Evolutionary conservation across 164 flowering plant genomes (phyloP), one percentile per base, ranked within the genome.

Genomic region (Chimonanthus praecox): DNA sequence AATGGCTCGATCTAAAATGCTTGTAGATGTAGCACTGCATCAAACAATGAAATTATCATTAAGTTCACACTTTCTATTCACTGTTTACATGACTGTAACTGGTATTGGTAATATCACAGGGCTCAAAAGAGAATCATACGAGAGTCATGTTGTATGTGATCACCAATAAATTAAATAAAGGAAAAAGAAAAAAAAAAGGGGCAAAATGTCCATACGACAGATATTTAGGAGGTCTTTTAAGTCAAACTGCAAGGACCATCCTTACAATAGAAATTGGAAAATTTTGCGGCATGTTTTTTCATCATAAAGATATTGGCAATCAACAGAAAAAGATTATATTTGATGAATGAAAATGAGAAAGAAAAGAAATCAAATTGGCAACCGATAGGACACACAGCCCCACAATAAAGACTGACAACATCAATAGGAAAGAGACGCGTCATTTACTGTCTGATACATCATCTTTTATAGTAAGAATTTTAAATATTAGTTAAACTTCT

Each of bases 1-100:
- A 80, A 92, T 88, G 46, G 94, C 94, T 76, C 88, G 85, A 80
- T 92, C 97, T 72, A 92, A 83, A 75, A 92, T 90, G 83, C 97
- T 90, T 76, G 86, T 85, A 68, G 92, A 81, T 61, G 90, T 87
- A 64, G 92, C 92, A 82, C 97, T 91, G 89, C 5, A 77, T 16
- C 72, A 77, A 73, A 47, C 71, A 82, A 81, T 54, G 68, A 9
- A 79, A 72, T 47, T 5, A 49, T 69, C 60, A 58, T 44, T 47
- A 43, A 74, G 60, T 45, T 77, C 47, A 15, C 68, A 45, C 20
- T 65, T 65, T 13, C 45, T 43, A 43, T 33, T 33, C 33, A 33
- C 33, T 33, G 33, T 33, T 33, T 33, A 33, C n/a, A 44, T 43
- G 43, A 18, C 65, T 43, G 11, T 65, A 44, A 65, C 6, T 8